Evolutionary conservation across 2,329 filamentous ascomycete genomes (phyloP), one percentile per base, ranked within the genome.

Genomic region (Pseudocercospora ulei): DNA sequence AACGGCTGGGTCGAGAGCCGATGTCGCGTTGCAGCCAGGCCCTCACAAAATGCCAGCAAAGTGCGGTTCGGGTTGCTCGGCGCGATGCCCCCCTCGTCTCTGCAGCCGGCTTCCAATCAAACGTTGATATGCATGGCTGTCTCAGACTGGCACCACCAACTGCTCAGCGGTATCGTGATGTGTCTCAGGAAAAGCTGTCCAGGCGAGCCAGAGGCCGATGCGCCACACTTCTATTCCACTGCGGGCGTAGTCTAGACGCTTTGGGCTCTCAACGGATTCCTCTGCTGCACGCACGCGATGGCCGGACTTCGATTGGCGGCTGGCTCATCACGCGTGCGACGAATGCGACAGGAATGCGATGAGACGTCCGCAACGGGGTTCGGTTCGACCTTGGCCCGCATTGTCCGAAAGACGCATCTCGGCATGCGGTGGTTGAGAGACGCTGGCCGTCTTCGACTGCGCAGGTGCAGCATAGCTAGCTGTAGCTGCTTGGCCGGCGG

Each of bases 101-200:
- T 19, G 19, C 30, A 33, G n/a, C 23, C n/a, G 20, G 11, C 30
- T 22, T 33, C 30, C 30, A 33, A 33, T 33, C 23, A 33, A 33
- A 33, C 30, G 30, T 33, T 33, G 30, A 33, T 33, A 33, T 33
- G 30, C n/a, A 33, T 33, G 30, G 18, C 18, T 14, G 30, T 33
- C 30, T 33, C 30, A 33, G 30, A 16, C 30, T 20, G 23, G n/a
- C n/a, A n/a, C n/a, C 30, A 23, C 14, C 17, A 33, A 20, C 16
- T 33, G 16, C 16, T 33, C 28, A 30, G 12, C 28, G 14, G 19
- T n/a, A 19, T 9, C 8, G 7, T 26, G 14, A 29, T n/a, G 13
- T 29, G 26, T 17, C 5, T 29, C 11, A 14, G 12, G 17, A 14
- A 29, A 14, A 9, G 5, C 7, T 30, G 14, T 9, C n/a, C 7